phyloP scores from a whole-genome alignment of 331 rosid genomes.

The Saraca asoca region DNA sequence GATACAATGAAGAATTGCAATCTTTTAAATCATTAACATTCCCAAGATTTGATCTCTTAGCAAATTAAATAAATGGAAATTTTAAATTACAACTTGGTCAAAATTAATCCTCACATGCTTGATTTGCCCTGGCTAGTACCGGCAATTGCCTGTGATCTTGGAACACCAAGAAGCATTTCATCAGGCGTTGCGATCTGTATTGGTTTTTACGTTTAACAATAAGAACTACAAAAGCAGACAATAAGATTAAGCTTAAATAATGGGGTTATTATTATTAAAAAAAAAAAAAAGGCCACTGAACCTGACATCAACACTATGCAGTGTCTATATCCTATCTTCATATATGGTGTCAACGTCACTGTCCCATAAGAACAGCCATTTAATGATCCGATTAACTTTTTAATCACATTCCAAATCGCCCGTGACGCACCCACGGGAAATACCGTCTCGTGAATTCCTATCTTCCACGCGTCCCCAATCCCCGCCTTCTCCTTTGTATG shows the following conservation, averaged over 20 bases:
- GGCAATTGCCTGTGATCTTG: not conserved
- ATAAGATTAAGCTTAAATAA: no score
- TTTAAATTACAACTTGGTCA: not conserved
- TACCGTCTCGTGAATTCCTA: conserved; percentile 57
- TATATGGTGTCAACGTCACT: conserved; percentile 25
- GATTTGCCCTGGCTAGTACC: not conserved
- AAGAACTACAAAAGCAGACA: no score
- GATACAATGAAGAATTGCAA: no score
- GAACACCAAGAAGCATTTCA: not conserved
- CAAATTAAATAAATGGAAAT: no score
- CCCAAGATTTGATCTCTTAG: no score
- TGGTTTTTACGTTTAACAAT: no score
- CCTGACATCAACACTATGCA: no score
- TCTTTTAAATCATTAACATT: no score
- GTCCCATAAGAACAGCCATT: conserved; percentile 10
- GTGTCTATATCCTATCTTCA: not conserved
- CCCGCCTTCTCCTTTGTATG: conserved; percentile 1
- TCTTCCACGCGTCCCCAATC: conserved; percentile 44
- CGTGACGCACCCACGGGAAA: conserved; percentile 47
- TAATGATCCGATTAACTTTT: conserved; percentile 6
- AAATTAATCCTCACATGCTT: not conserved
- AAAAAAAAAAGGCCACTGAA: no score
- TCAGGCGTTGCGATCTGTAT: no score
- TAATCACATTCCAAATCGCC: conserved; percentile 31
- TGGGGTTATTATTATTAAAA: no score